Conservation (phyloP, 768 basidiomycete species). For the Scleroderma citrinum region DNA sequence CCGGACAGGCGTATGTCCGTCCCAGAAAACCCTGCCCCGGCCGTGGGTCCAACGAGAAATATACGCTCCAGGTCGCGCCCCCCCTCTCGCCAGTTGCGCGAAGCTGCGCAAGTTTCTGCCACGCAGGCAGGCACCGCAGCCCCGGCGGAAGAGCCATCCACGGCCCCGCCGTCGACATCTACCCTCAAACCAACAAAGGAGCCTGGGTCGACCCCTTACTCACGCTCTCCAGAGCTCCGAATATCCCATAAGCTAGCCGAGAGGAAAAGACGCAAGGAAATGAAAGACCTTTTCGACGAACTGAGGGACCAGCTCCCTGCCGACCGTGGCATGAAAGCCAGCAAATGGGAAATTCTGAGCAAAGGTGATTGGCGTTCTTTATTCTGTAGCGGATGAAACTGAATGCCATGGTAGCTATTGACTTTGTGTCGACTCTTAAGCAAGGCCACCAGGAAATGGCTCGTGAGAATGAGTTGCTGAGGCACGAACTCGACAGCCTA, state of each 20-base stretch:
- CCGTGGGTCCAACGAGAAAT: conserved; percentile 43
- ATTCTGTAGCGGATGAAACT: neutral
- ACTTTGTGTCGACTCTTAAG: conserved; percentile 79
- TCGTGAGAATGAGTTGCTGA: conserved; percentile 71
- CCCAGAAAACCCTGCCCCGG: conserved; percentile 47
- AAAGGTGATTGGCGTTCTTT: conserved; percentile 54
- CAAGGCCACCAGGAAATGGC: conserved; percentile 69
- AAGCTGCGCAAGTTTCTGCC: conserved; percentile 33
- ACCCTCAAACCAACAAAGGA: conserved; percentile 40
- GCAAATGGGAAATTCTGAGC: conserved; percentile 98
- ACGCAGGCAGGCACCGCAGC: conserved; percentile 34
- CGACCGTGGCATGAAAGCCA: conserved; percentile 91
- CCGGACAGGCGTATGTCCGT: conserved; percentile 76
- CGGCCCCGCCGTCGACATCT: conserved; percentile 32
- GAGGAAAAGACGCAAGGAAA: conserved; percentile 94
- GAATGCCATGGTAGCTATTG: conserved; percentile 56
- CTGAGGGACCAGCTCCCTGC: conserved; percentile 88
- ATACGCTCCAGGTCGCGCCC: conserved; percentile 67
- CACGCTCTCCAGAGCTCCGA: conserved; percentile 89
- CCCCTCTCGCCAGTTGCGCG: conserved; percentile 55
- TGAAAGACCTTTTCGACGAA: conserved; percentile 98
- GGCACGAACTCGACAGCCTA: conserved; percentile 63
- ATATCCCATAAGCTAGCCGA: conserved; percentile 97
- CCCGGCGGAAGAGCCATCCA: conserved; percentile 36
- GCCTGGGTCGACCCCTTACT: conserved; percentile 72